Base-by-base conservation (phyloP, 257 asterid species). In the Ilex aquifolium region DNA sequence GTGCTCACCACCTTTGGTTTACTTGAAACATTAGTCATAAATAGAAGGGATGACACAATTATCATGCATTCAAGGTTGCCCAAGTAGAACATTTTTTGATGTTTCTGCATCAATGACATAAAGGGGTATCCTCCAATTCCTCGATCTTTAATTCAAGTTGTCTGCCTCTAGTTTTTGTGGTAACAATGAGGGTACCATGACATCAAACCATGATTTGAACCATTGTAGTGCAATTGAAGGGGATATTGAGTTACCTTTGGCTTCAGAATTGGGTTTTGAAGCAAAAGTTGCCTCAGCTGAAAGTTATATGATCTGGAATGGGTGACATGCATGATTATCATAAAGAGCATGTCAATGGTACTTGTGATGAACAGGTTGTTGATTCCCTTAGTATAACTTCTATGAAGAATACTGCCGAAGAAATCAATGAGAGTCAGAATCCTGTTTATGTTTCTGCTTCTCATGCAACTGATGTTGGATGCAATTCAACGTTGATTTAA, bases 371-470 rank as follows among this genome's bases (percentile, higher is more conserved):
- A 32, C 65, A 48, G 40, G 17, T 32, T 66, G 32, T 48, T 59
- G 60, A 71, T 67, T 60, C 75, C 31, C 64, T 59, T 31, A 63
- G 16, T 30, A 17, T 52, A 56, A 29, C 13, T 16, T 48, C 60
- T 32, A 50, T 32, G n/a, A 59, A 21, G 39, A 62, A 17, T 13
- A 30, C 62, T 49, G 72, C 31, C 39, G 71, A 64, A 62, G 59
- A 61, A 39, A 50, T 56, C 14, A 61, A 65, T 39, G 30, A 30
- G 27, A 32, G 3, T 44, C 36, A 48, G 16, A 59, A 36, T 32
- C 31, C 30, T 14, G 70, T 46, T 14, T 30, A 52, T 32, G 54
- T 64, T 12, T 21, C 60, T 65, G 44, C 64, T 64, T 49, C 50
- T 13, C 32, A 51, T 15, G 12, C 59, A 11, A 44, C 4, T 30